Evolutionary conservation across 306 rosid genomes (phyloP).

Genomic region (Prunus salicina): DNA sequence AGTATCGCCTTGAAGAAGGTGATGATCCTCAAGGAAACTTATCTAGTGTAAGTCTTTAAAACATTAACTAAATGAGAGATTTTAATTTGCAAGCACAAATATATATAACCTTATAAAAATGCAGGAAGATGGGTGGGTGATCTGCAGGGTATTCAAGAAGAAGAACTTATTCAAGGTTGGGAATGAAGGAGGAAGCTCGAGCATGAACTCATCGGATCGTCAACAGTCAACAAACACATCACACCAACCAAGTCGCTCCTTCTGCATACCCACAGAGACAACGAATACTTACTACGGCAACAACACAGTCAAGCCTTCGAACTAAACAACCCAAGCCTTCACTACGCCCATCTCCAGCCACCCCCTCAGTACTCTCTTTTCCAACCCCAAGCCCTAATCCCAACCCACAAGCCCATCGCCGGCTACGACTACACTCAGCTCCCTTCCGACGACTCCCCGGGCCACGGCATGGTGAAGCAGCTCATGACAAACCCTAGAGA

Average conservation of each 20-base stretch:
- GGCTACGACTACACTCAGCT: conserved; percentile 21
- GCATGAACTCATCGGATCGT: conserved; percentile 41
- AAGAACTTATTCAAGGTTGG: conserved; percentile 77
- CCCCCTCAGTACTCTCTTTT: conserved; percentile 49
- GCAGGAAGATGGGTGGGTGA: conserved; percentile 98
- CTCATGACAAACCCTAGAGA: conserved; percentile 69
- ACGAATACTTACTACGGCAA: conserved; percentile 46
- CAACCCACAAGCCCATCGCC: conserved; percentile 37
- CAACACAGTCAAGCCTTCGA: conserved; percentile 48
- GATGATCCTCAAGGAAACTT: conserved; percentile 47
- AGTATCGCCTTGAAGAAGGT: conserved; percentile 80
- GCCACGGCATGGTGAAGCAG: conserved; percentile 49
- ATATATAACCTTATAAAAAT: not conserved
- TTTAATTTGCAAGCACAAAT: not conserved
- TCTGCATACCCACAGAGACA: conserved; percentile 49
- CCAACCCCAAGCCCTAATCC: conserved; percentile 39
- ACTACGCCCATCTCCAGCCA: conserved; percentile 19
- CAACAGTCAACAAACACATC: conserved; percentile 50
- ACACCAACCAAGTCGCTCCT: conserved; percentile 30
- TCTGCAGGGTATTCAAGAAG: conserved; percentile 95
- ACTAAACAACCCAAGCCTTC: conserved; percentile 46
- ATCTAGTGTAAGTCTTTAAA: conserved; percentile 29
- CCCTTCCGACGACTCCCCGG: conserved; percentile 13
- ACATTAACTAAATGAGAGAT: not conserved
- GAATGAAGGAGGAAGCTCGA: conserved; percentile 36